Evolutionary conservation across 2,329 filamentous ascomycete genomes (phyloP), one percentile per base, ranked within the genome.

Genomic region (Penicillium sp.): DNA sequence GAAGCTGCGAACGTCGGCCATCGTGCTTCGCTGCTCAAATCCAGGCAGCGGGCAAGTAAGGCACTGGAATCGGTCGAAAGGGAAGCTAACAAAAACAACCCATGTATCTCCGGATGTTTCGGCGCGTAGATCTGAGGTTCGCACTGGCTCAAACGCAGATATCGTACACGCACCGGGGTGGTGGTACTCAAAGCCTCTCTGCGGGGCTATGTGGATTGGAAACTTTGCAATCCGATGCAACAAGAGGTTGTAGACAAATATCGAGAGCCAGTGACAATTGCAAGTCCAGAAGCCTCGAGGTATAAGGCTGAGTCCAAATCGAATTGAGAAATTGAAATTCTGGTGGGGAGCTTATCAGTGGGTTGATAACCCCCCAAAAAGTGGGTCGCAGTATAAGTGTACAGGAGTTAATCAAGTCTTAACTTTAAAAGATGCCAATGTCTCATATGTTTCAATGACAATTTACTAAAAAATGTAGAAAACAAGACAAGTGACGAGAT

Each of bases 1-100:
- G 61, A 84, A 85, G 56, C 68, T 69, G 53, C 73, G 70, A 47
- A 62, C 48, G 15, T 75, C 73, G 6, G 73, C 63, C 75, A 77
- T 77, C 14, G 15, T 15, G n/a, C 40, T 25, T 27, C 20, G n/a
- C 11, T 43, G n/a, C 29, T 25, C 7, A 6, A 31, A 9, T 43
- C 6, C 22, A 29, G 31, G 27, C 45, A 40, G 25, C n/a, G 12
- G 25, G 15, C 1, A 8, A 15, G 23, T n/a, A 25, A 5, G 27
- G 41, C 18, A 18, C 15, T 9, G 6, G 6, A 18, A 9, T 15
- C 26, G 18, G 27, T 40, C 15, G 29, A 45, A 15, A 27, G 4
- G 18, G 4, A 22, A 40, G n/a, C 18, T 40, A 20, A 22, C 37
- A 40, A 20, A 14, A 22, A 22, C 18, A 22, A 22, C 11, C n/a